These are phyloP conservation scores for Ramalina peruviana DNA, from an alignment of 495 filamentous ascomycete genomes.

Conservation along the genomic window DNA sequence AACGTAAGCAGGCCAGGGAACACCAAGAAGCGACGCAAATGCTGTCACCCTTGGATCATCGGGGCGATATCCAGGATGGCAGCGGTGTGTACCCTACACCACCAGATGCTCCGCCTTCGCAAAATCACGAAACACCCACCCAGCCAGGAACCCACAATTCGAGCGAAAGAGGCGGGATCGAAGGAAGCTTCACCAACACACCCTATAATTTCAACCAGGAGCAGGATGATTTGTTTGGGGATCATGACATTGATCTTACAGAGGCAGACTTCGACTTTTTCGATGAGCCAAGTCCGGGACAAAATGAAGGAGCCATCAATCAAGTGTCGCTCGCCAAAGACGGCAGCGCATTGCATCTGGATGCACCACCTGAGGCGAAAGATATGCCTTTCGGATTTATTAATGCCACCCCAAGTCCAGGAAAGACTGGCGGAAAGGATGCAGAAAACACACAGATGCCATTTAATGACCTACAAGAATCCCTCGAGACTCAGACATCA, in stretches of 20 bases:
- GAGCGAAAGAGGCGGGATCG: background rate
- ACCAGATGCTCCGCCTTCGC: conserved; percentile 52
- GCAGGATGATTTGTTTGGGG: conserved; percentile 55
- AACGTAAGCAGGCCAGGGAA: conserved; percentile 39
- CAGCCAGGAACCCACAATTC: background rate
- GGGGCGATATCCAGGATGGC: conserved; percentile 36
- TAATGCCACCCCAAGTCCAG: too few species aligned
- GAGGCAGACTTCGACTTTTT: conserved; percentile 91
- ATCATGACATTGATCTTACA: conserved; percentile 61
- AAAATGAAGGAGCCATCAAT: too few species aligned
- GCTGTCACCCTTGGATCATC: conserved; percentile 31
- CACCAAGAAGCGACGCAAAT: conserved; percentile 1
- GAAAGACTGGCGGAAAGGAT: too few species aligned
- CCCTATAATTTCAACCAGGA: background rate
- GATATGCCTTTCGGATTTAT: too few species aligned
- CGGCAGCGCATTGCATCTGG: too few species aligned
- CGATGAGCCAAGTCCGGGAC: conserved; percentile 39
- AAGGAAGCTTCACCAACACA: background rate
- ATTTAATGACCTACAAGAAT: too few species aligned
- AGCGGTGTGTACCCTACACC: conserved; percentile 78
- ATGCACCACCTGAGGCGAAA: too few species aligned
- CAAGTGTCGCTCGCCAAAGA: too few species aligned
- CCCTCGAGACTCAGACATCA: too few species aligned
- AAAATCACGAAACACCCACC: conserved; percentile 19
- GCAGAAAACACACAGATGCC: too few species aligned